Evolutionary conservation across 2,329 filamentous ascomycete species (phyloP).

Genomic region (Aspergillus persii): DNA sequence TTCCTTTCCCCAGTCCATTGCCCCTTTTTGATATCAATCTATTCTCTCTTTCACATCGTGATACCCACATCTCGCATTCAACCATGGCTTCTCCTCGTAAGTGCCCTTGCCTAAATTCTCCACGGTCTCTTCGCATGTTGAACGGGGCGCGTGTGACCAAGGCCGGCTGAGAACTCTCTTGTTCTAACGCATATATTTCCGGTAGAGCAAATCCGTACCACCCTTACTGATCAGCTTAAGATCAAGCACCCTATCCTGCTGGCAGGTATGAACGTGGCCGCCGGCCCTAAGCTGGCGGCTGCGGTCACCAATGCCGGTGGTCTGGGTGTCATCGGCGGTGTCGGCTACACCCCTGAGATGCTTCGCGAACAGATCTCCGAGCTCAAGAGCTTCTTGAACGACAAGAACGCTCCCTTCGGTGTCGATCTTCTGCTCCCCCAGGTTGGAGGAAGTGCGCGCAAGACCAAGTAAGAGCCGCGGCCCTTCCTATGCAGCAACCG

Average conservation of each 20-base stretch:
- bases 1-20: not conserved
- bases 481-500: not conserved
- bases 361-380: constrained; percentile 91
- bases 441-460: constrained; percentile 88
- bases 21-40: constrained; percentile 1
- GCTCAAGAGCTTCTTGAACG: constrained; percentile 61
- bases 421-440: constrained; percentile 73
- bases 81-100: constrained; percentile 78
- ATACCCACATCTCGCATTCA: constrained; percentile 8
- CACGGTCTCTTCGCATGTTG: constrained; percentile 15
- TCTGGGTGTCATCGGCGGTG: constrained; percentile 92
- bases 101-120: constrained; percentile 33
- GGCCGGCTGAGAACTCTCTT: constrained; percentile 2
- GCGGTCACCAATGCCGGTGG: constrained; percentile 97
- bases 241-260: constrained; percentile 96
- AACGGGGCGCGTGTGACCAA: constrained; percentile 15
- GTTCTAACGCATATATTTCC: constrained; percentile 20
- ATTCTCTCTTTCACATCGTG: constrained; percentile 7
- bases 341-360: constrained; percentile 93
- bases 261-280: constrained; percentile 98
- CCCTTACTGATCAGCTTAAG: constrained; percentile 91
- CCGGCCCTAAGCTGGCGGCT: constrained; percentile 91
- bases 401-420: constrained; percentile 24
- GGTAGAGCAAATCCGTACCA: constrained; percentile 82
- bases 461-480: constrained; percentile 70